Evolutionary conservation across 2,329 filamentous ascomycete species (phyloP).

Genomic region (Teratosphaeria viscida): DNA sequence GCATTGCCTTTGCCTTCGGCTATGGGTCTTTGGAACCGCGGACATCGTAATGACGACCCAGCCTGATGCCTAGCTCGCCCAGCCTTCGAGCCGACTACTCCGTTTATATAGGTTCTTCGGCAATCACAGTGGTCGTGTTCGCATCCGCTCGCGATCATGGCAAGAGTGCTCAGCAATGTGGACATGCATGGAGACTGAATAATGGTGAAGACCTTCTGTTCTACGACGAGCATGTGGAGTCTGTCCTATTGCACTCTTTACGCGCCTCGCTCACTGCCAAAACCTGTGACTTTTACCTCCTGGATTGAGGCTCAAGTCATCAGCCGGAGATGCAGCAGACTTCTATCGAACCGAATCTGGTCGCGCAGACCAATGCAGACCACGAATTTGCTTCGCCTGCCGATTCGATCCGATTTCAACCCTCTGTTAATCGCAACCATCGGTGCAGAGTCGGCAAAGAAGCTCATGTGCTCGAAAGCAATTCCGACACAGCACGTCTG

Average conservation of each 20-base stretch:
- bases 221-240: neutral
- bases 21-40: neutral
- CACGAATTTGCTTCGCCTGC: no score
- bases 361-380: no score
- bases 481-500: slow-evolving; percentile 30
- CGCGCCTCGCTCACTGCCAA: neutral
- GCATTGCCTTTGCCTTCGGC: no score
- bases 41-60: neutral
- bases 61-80: neutral
- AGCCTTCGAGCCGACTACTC: neutral
- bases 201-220: no score
- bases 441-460: neutral
- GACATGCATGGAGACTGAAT: neutral
- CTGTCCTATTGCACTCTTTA: neutral
- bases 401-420: neutral
- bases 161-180: neutral
- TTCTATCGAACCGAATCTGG: no score
- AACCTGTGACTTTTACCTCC: no score
- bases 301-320: no score
- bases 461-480: slow-evolving; percentile 2
- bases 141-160: neutral
- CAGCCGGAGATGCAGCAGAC: no score
- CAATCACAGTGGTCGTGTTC: neutral
- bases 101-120: no score
- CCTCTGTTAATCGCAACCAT: neutral